Percentiles rank a stretch among this genome's conserved stretches.
phyloP scores from a whole-genome alignment of 2,329 filamentous ascomycete genomes.

The Talaromyces amestolkiae region DNA sequence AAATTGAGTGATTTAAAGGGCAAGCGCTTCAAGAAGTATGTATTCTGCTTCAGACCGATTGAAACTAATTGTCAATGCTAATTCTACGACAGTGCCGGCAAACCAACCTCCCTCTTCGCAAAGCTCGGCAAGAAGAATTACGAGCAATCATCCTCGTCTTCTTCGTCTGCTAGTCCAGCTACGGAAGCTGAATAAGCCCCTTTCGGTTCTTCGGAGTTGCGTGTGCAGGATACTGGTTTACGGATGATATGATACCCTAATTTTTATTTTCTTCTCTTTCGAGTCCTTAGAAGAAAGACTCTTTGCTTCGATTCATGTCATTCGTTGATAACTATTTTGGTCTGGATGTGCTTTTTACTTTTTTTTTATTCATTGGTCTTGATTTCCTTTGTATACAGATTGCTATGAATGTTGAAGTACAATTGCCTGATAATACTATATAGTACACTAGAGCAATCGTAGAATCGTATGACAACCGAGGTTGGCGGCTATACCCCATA shows the following conservation, averaged over 20 bases:
- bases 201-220: slow-evolving; percentile 1
- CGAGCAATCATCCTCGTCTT: slow-evolving; percentile 35
- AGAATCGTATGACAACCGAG: slow-evolving; percentile 7
- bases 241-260: slow-evolving; percentile 18
- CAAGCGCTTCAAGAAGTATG: slow-evolving; percentile 49
- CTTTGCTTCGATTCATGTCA: slow-evolving; percentile 1
- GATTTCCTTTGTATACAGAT: not conserved
- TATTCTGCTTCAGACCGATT: not conserved
- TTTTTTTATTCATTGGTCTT: too few relatives aligned
- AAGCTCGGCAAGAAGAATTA: slow-evolving; percentile 48
- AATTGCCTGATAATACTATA: not conserved
- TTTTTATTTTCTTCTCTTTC: slow-evolving; percentile 16
- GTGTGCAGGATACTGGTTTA: slow-evolving; percentile 8
- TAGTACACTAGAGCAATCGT: not conserved
- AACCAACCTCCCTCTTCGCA: slow-evolving; percentile 47
- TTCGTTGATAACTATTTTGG: not conserved
- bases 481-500: slow-evolving; percentile 19
- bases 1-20: slow-evolving; percentile 51
- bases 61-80: not conserved
- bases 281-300: slow-evolving; percentile 19
- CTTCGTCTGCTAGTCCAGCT: slow-evolving; percentile 13
- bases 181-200: slow-evolving; percentile 5
- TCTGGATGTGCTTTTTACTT: not conserved
- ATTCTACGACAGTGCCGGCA: slow-evolving; percentile 32
- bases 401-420: not conserved